Conservation (phyloP, 2,329 filamentous ascomycete species). For the Thielaviopsis cerberus region DNA sequence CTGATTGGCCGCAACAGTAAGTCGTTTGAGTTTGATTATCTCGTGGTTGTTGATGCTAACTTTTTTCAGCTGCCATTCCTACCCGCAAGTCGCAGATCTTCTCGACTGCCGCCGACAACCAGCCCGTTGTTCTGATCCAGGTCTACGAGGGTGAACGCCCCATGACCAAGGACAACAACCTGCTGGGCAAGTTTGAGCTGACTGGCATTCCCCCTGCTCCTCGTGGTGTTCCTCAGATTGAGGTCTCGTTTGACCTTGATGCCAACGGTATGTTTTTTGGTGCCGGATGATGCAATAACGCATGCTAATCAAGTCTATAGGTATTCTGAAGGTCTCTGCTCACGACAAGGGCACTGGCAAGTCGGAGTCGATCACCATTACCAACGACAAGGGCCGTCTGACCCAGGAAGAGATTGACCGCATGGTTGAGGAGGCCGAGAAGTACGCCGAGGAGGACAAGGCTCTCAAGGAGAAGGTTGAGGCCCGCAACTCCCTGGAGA, state of each 20-base stretch:
- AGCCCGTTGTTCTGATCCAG: conserved; percentile 86
- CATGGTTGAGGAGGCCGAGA: conserved; percentile 96
- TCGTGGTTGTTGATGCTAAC: too few species aligned
- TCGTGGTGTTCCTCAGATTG: conserved; percentile 92
- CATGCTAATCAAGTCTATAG: neutral
- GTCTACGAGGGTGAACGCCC: conserved; percentile 87
- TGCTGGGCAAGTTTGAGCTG: conserved; percentile 94
- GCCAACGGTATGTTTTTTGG: conserved; percentile 49
- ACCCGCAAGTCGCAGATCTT: conserved; percentile 97
- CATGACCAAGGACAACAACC: conserved; percentile 93
- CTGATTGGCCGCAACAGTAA: conserved; percentile 72
- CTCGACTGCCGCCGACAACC: conserved; percentile 91
- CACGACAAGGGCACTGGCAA: conserved; percentile 97
- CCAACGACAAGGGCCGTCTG: conserved; percentile 97
- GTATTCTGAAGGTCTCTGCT: conserved; percentile 84
- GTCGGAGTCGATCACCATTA: conserved; percentile 93
- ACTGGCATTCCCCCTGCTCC: conserved; percentile 88
- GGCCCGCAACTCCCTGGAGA: conserved; percentile 89
- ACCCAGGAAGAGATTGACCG: conserved; percentile 95
- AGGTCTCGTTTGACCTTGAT: conserved; percentile 93
- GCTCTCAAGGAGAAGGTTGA: conserved; percentile 92
- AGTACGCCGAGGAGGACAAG: conserved; percentile 98
- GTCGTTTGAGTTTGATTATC: too few species aligned
- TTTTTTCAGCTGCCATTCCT: conserved; percentile 47
- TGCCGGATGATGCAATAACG: neutral